phyloP scores from a whole-genome alignment of 768 basidiomycete species.

The Basidioascus undulatus region DNA sequence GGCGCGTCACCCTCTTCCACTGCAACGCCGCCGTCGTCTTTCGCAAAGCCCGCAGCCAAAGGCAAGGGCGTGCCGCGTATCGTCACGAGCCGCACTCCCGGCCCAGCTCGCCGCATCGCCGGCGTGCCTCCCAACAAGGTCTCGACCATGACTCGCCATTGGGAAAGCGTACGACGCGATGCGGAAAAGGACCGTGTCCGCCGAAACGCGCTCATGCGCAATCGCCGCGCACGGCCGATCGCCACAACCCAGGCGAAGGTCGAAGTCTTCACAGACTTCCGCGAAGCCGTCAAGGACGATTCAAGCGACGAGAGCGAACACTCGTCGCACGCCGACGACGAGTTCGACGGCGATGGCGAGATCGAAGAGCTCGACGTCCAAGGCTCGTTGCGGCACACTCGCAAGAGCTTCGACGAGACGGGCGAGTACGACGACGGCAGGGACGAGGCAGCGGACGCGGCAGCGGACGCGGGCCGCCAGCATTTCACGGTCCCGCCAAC shows the following conservation, averaged over 20 bases:
- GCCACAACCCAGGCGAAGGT: conserved; percentile 69
- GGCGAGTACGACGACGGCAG: conserved; percentile 44
- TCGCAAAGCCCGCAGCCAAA: no score
- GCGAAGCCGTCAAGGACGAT: conserved; percentile 67
- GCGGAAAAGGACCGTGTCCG: conserved; percentile 34
- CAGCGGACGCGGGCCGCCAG: background rate
- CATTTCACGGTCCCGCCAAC: background rate
- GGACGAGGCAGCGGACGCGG: conserved; percentile 18
- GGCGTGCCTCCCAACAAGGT: conserved; percentile 57
- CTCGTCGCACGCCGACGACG: conserved; percentile 10
- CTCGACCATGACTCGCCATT: conserved; percentile 68
- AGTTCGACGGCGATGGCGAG: conserved; percentile 5
- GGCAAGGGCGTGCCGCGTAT: no score
- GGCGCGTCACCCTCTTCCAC: no score
- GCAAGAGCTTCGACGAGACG: conserved; percentile 39
- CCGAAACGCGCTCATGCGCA: conserved; percentile 42
- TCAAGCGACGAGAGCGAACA: conserved; percentile 28
- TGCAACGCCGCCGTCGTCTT: no score
- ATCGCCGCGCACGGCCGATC: conserved; percentile 69
- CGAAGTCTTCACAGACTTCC: conserved; percentile 45
- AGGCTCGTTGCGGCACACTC: no score
- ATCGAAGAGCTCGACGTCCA: no score
- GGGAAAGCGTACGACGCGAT: no score
- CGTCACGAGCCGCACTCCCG: no score
- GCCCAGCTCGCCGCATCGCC: no score